Base-by-base conservation (phyloP, 1,284 basidiomycete species). In the Fomitopsis pinicola region DNA sequence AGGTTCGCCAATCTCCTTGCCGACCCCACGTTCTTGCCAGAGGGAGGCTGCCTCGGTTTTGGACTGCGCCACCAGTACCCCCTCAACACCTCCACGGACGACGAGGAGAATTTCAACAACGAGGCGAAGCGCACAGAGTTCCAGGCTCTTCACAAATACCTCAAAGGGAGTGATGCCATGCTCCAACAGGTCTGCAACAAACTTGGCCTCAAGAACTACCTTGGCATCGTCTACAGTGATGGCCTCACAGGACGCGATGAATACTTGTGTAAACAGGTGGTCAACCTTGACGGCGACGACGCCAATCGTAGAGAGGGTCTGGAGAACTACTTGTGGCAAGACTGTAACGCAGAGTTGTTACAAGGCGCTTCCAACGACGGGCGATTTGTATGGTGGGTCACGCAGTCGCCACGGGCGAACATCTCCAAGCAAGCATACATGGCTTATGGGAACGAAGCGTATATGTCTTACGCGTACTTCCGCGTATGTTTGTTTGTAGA, bases 41-140 rank as follows among this genome's bases (percentile, higher is more conserved):
- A 73, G 0, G 77, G 78, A 1, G 76, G 76, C 0, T 57, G 63
- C 26, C 66, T 82, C 8, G 75, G 71, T 6, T 77, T 80, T 54
- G 75, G 75, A 0, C 65, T 82, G 26, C 63, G 66, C 7, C 76
- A 79, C 67, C 66, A 71, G 44, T 81, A 68, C 35, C 67, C 67
- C 42, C 44, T 33, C 7, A 17, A 17, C 19, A 46, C 12, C 19
- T 30, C 50, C 30, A 33, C 30, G 30, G 30, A 33, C 30, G 30
- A 33, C 4, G 3, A 4, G 4, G 30, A 33, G 30, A 33, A 33
- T 3, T 33, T 4, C 30, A 33, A 7, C 3, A 33, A 33, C 30
- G 30, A 3, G 30, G 30, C 30, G 30, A 33, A 33, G 30, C 30
- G 30, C 30, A 7, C 30, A 3, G 30, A 36, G 35, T 35, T 54